phyloP scores from a whole-genome alignment of 306 rosid genomes.

The Citrullus colocynthis region DNA sequence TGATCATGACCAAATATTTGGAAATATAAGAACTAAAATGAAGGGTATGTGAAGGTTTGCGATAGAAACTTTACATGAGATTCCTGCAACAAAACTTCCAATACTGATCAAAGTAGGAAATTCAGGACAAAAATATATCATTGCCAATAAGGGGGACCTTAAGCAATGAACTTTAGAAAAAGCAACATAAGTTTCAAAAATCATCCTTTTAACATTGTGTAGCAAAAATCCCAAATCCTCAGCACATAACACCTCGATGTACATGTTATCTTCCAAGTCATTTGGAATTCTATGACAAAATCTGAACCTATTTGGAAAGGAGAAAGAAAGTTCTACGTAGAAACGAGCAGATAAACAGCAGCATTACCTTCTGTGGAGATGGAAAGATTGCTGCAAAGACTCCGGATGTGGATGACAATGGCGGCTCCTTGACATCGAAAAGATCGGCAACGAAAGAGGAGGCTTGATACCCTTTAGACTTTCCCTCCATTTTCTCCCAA shows the following conservation, averaged over 20 bases:
- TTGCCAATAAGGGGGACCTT: background rate
- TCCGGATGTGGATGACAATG: conserved; percentile 23
- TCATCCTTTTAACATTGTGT: background rate
- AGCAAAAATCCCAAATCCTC: background rate
- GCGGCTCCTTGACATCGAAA: conserved; percentile 31
- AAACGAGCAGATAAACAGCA: background rate
- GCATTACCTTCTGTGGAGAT: conserved; percentile 28
- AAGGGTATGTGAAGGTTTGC: background rate
- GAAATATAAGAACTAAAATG: background rate
- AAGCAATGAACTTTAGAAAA: background rate
- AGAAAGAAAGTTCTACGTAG: background rate
- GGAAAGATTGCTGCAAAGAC: conserved; percentile 33
- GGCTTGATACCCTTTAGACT: conserved; percentile 18
- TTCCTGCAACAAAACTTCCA: background rate
- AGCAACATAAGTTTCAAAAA: background rate
- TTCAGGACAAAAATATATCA: background rate
- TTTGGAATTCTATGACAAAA: background rate
- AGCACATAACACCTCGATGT: background rate
- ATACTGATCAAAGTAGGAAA: background rate
- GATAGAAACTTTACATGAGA: background rate
- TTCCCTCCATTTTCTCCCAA: conserved; percentile 21
- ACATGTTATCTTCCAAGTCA: background rate
- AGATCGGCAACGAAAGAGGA: conserved; percentile 39
- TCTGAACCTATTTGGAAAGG: background rate
- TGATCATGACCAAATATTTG: background rate